Evolutionary conservation across 495 filamentous ascomycete genomes (phyloP).

Genomic region (Penicillium cosmopolitanum): DNA sequence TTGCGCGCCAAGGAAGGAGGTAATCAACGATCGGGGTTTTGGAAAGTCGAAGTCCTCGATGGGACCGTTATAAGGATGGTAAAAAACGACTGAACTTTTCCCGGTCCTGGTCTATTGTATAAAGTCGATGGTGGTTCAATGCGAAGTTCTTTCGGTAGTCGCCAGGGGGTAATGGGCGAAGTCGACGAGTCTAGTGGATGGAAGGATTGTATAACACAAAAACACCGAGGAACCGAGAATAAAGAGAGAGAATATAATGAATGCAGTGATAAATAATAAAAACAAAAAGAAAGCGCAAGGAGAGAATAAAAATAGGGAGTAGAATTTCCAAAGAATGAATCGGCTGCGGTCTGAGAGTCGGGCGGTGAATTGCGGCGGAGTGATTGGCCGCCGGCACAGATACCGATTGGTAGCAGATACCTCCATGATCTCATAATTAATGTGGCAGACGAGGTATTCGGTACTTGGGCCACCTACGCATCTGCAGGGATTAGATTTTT

Average conservation of each 20-base stretch:
- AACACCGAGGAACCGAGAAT: conserved; percentile 17
- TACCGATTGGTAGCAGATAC: not conserved
- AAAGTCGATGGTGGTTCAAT: conserved; percentile 1
- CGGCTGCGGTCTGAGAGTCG: conserved; percentile 25
- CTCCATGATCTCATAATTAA: not conserved
- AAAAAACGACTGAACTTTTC: conserved; percentile 18
- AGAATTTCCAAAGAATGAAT: conserved; percentile 23
- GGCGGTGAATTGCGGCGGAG: conserved; percentile 31
- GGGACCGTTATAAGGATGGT: not conserved
- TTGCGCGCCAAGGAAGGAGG: conserved; percentile 6
- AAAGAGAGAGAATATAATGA: conserved; percentile 13
- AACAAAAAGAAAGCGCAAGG: conserved; percentile 18
- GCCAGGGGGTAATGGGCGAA: not conserved
- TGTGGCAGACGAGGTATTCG: conserved; percentile 3
- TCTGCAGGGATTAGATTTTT: conserved; percentile 22
- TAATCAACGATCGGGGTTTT: conserved; percentile 6
- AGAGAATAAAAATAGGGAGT: conserved; percentile 22
- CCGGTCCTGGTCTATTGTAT: conserved; percentile 15
- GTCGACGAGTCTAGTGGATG: conserved; percentile 15
- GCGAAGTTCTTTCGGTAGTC: conserved; percentile 4
- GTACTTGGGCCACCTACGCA: conserved; percentile 5
- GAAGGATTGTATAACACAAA: conserved; percentile 13
- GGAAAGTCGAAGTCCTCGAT: not conserved
- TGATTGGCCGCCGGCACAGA: conserved; percentile 21
- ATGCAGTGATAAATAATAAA: conserved; percentile 10